These are phyloP conservation scores for Sphenostylis stenocarpa DNA, from an alignment of 306 rosid species.

Conservation along the genomic window DNA sequence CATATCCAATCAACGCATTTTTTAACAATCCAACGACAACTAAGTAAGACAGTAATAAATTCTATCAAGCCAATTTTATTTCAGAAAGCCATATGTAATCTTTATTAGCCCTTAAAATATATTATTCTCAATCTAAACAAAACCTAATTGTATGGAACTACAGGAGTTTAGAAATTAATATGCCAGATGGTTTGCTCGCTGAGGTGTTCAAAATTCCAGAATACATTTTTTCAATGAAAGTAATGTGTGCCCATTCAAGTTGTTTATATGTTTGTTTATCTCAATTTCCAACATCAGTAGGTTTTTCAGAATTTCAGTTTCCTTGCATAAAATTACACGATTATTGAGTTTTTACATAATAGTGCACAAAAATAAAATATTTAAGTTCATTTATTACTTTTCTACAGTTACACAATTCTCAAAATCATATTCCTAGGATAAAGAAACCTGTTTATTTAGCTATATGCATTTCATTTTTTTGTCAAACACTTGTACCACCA, in stretches of 20 bases:
- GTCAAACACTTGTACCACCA: slow-evolving; percentile 1
- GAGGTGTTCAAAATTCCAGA: slow-evolving; percentile 4
- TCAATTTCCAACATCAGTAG: slow-evolving; percentile 19
- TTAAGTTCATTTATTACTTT: background rate
- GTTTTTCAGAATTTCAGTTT: slow-evolving; percentile 17
- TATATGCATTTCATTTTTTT: background rate
- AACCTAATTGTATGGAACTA: background rate
- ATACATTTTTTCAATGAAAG: slow-evolving; percentile 16
- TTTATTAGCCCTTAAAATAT: background rate
- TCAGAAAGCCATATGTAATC: slow-evolving; percentile 15
- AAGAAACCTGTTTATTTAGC: slow-evolving; percentile 12
- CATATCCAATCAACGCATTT: background rate
- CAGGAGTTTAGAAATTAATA: background rate
- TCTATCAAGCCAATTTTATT: background rate
- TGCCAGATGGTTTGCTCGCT: background rate
- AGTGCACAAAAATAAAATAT: slow-evolving; percentile 12
- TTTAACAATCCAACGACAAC: background rate
- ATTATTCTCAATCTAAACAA: background rate
- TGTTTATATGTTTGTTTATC: background rate
- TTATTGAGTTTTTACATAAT: slow-evolving; percentile 1
- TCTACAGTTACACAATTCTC: background rate
- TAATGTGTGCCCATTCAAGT: slow-evolving; percentile 1
- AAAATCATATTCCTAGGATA: background rate
- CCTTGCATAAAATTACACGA: background rate
- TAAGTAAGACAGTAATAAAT: background rate